A percentile compares a stretch with the other conserved stretches of the same genome.
Conservation (phyloP, 2,329 filamentous ascomycete genomes). For the Alternaria burnsii region DNA sequence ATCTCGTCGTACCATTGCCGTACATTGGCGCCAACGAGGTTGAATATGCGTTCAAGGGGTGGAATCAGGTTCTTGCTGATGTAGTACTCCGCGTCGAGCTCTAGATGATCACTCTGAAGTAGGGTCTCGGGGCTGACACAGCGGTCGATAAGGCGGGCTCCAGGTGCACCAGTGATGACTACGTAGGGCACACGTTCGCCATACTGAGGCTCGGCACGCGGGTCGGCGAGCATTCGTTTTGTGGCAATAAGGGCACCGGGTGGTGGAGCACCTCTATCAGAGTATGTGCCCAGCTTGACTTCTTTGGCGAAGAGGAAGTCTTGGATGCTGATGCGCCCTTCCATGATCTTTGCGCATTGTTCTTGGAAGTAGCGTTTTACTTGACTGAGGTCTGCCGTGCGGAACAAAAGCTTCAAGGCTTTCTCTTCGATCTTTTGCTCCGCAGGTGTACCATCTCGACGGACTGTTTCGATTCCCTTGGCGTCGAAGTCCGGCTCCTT, state of each 20-base stretch:
- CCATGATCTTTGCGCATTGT: constrained; percentile 93
- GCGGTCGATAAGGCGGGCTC: constrained; percentile 84
- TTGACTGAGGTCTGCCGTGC: constrained; percentile 85
- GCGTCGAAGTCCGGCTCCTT: constrained; percentile 89
- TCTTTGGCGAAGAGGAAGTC: constrained; percentile 97
- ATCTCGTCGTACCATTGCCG: constrained; percentile 94
- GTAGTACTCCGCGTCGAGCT: constrained; percentile 95
- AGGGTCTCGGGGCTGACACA: constrained; percentile 88
- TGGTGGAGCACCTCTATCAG: constrained; percentile 78
- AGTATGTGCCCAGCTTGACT: constrained; percentile 89
- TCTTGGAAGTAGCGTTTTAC: constrained; percentile 90
- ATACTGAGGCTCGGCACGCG: constrained; percentile 88
- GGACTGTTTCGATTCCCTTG: constrained; percentile 97
- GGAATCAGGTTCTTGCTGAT: constrained; percentile 96
- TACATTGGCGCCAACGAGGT: constrained; percentile 91
- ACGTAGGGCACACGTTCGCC: constrained; percentile 96
- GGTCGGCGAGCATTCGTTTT: constrained; percentile 84
- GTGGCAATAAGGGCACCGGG: constrained; percentile 90
- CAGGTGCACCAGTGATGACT: constrained; percentile 86
- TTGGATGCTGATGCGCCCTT: constrained; percentile 84
- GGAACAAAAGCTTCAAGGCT: constrained; percentile 85
- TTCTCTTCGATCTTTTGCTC: constrained; percentile 98
- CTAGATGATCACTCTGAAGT: constrained; percentile 76
- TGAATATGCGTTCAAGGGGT: constrained; percentile 94
- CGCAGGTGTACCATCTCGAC: constrained; percentile 91